Base-by-base conservation (phyloP, 352 stramenopile genomes). In the Phytophthora crassamura region DNA sequence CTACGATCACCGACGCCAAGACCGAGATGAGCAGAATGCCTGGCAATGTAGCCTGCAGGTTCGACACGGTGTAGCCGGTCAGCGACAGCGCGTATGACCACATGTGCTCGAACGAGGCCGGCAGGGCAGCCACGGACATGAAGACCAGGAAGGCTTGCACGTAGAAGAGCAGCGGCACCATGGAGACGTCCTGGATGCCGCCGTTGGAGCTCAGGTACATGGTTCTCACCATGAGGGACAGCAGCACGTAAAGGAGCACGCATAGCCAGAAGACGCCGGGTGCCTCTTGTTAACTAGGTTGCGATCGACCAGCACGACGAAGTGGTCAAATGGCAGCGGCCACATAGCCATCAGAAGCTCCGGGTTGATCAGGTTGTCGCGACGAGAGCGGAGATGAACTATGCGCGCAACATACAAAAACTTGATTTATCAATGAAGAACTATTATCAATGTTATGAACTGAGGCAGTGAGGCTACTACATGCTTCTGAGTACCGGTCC, bases 71-170 rank as follows among this genome's bases (percentile, higher is more conserved):
- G 78, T 96, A 97, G 42, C 80, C 82, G 12, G 81, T 50, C 5
- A 95, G 59, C 45, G 86, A 78, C 12, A 98, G 85, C 2, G 67
- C 59, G 18, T 77, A 74, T 16, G 69, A 65, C 4, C 69, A 59
- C 64, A 77, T 76, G 56, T 97, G 78, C 32, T 97, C 83, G 55
- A 97, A 78, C 16, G 96, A 78, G 45, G 90, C 89, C 3, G 93
- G 93, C 15, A 98, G 63, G 1, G 83, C 84, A 0, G 91, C 91
- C 7, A 97, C 84, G n/a, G 78, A 93, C 90, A 98, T 98, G 72
- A 97, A 97, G 28, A 96, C 88, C 46, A 97, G 77, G 64, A 98
- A 98, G 34, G 90, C 89, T 57, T 95, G 86, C 22, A 95, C 82
- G 75, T 95, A 97, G 72, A 97, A 97, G 16, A 97, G 71, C 42